These are phyloP conservation scores for Phytopythium oedochilum DNA, from an alignment of 352 stramenopile genomes.

Conservation along the genomic window DNA sequence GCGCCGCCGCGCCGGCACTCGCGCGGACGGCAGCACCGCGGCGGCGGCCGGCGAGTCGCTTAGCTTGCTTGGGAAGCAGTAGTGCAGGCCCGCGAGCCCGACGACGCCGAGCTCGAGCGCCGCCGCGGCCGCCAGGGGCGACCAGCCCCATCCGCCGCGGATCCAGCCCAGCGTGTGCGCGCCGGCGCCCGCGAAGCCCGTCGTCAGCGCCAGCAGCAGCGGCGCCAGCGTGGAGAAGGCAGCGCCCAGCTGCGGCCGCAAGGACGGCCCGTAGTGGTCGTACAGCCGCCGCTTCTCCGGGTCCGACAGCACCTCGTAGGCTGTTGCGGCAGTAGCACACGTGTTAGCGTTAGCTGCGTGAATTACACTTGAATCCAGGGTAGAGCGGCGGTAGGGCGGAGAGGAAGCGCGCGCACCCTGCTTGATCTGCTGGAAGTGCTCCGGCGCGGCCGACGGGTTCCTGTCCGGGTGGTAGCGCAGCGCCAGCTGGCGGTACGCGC, in stretches of 20 bases:
- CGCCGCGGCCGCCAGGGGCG: conserved; percentile 16
- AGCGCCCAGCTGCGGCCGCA: conserved; percentile 57
- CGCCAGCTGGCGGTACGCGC: conserved; percentile 91
- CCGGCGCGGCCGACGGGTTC: conserved; percentile 84
- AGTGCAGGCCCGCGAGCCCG: conserved; percentile 53
- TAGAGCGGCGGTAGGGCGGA: neutral
- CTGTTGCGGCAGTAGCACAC: conserved; percentile 14
- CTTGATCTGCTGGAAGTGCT: conserved; percentile 87
- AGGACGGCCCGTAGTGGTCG: conserved; percentile 59
- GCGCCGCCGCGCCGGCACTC: conserved; percentile 14
- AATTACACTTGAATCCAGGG: no score
- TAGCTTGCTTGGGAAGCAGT: no score
- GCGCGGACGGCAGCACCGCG: conserved; percentile 7
- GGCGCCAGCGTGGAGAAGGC: conserved; percentile 61
- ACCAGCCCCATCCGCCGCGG: neutral
- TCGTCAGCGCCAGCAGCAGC: conserved; percentile 52
- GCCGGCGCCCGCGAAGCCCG: conserved; percentile 47
- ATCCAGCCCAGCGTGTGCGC: conserved; percentile 35
- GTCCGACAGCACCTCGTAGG: conserved; percentile 74
- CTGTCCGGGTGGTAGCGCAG: conserved; percentile 97
- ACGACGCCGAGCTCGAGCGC: conserved; percentile 47
- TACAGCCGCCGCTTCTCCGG: conserved; percentile 71
- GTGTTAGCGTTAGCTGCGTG: neutral
- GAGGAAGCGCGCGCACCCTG: conserved; percentile 18
- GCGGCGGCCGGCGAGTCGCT: no score